Evolutionary conservation across 2,329 filamentous ascomycete genomes (phyloP).

Genomic region (Botryotinia convoluta): DNA sequence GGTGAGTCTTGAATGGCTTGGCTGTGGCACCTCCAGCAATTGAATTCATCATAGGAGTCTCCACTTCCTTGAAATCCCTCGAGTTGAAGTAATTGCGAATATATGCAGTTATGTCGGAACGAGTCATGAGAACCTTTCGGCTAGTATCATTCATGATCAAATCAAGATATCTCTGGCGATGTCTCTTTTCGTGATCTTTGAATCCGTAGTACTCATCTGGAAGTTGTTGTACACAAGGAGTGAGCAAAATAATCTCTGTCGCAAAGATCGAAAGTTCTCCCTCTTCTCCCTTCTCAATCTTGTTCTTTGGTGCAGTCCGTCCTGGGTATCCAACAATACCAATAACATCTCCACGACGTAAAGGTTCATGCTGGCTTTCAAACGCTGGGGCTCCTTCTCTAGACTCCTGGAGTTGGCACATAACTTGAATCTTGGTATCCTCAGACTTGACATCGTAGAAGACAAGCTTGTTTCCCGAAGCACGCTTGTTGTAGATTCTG

Average conservation of each 20-base stretch:
- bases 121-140: constrained; percentile 77
- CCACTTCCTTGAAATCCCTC: constrained; percentile 86
- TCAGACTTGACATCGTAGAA: constrained; percentile 86
- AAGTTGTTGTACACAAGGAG: constrained; percentile 87
- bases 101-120: constrained; percentile 84
- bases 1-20: constrained; percentile 90
- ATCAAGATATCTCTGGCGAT: constrained; percentile 91
- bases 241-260: constrained; percentile 77
- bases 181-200: constrained; percentile 91
- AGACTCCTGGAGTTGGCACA: constrained; percentile 83
- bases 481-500: constrained; percentile 84
- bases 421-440: constrained; percentile 79
- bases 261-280: constrained; percentile 96
- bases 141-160: constrained; percentile 89
- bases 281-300: constrained; percentile 71
- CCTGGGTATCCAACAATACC: constrained; percentile 83
- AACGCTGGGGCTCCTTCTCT: constrained; percentile 66
- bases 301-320: constrained; percentile 85
- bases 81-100: constrained; percentile 85
- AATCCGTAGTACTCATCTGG: constrained; percentile 91
- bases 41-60: constrained; percentile 96
- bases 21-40: constrained; percentile 95
- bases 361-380: constrained; percentile 81
- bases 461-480: constrained; percentile 77
- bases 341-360: constrained; percentile 90